A percentile compares a stretch with the other conserved stretches of the same genome.
Conservation (phyloP, 2,329 filamentous ascomycete genomes). For the Cryphonectria carpinicola region DNA sequence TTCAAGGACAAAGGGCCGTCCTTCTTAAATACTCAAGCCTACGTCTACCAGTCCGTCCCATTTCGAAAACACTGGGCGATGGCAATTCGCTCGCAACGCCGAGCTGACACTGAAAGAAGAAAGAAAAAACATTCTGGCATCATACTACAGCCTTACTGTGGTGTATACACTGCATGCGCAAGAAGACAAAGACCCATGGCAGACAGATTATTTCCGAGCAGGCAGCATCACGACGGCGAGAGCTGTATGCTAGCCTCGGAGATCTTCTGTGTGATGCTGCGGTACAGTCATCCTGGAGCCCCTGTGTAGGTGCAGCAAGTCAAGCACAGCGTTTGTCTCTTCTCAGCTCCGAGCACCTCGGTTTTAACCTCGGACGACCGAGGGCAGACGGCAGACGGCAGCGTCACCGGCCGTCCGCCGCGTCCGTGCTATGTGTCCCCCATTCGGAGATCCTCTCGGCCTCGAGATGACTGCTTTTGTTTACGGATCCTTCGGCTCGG, state of each 20-base stretch:
- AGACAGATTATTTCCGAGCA: neutral
- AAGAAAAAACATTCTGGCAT: neutral
- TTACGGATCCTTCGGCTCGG: neutral
- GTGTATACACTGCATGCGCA: neutral
- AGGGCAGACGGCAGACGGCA: neutral
- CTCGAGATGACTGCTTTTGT: neutral
- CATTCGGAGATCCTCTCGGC: neutral
- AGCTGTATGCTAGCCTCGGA: neutral
- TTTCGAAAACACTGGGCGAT: neutral
- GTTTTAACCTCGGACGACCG: neutral
- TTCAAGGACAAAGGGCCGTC: neutral
- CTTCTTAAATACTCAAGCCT: neutral
- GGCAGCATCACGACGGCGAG: neutral
- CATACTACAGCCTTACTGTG: neutral
- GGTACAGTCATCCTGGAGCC: neutral
- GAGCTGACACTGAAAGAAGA: neutral
- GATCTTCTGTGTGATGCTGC: neutral
- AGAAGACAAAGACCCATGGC: neutral
- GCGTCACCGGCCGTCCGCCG: neutral
- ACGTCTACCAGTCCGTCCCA: neutral
- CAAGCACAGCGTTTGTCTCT: neutral
- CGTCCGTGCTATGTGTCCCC: neutral
- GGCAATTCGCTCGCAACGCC: slow-evolving; percentile 1
- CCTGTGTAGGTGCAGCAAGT: neutral
- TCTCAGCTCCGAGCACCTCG: slow-evolving; percentile 2